These are phyloP conservation scores for Pseudogymnoascus sp. DNA, from an alignment of 2,329 filamentous ascomycete genomes.

Conservation along the genomic window DNA sequence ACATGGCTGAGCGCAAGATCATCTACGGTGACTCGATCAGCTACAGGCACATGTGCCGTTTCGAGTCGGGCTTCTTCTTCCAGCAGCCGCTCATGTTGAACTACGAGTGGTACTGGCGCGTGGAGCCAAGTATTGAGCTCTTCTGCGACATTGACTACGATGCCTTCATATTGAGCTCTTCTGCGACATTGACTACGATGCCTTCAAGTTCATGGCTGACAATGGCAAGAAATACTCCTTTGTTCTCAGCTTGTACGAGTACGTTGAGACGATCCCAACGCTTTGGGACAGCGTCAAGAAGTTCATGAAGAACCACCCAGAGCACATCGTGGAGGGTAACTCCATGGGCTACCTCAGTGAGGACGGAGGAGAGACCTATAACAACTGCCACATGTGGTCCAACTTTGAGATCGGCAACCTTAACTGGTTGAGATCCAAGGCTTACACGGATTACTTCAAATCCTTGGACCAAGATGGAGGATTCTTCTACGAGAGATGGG, in stretches of 20 bases:
- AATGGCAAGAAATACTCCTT: slow-evolving; percentile 98
- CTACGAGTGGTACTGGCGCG: slow-evolving; percentile 99
- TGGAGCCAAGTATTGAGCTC: slow-evolving; percentile 93
- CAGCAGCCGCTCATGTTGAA: slow-evolving; percentile 86
- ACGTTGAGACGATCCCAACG: slow-evolving; percentile 86
- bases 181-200: slow-evolving; percentile 92
- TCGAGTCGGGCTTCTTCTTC: slow-evolving; percentile 99
- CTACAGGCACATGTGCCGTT: slow-evolving; percentile 99
- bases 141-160: slow-evolving; percentile 95
- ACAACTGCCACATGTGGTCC: slow-evolving; percentile 98
- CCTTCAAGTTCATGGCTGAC: slow-evolving; percentile 94
- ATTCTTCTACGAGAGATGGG: slow-evolving; percentile 99
- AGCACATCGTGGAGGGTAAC: slow-evolving; percentile 79
- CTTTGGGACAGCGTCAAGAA: slow-evolving; percentile 94
- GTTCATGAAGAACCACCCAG: slow-evolving; percentile 82
- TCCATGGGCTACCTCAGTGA: slow-evolving; percentile 87
- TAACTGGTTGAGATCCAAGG: slow-evolving; percentile 81
- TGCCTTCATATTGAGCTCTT: slow-evolving; percentile 92
- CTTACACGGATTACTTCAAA: slow-evolving; percentile 87
- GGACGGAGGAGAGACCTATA: slow-evolving; percentile 85
- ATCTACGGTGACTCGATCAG: slow-evolving; percentile 97
- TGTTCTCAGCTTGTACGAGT: slow-evolving; percentile 90
- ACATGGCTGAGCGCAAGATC: slow-evolving; percentile 90
- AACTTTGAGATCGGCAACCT: slow-evolving; percentile 97
- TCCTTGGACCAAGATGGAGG: slow-evolving; percentile 82